Evolutionary conservation across 139 green algal genomes (phyloP).

Genomic region (Tetraselmis chui): DNA sequence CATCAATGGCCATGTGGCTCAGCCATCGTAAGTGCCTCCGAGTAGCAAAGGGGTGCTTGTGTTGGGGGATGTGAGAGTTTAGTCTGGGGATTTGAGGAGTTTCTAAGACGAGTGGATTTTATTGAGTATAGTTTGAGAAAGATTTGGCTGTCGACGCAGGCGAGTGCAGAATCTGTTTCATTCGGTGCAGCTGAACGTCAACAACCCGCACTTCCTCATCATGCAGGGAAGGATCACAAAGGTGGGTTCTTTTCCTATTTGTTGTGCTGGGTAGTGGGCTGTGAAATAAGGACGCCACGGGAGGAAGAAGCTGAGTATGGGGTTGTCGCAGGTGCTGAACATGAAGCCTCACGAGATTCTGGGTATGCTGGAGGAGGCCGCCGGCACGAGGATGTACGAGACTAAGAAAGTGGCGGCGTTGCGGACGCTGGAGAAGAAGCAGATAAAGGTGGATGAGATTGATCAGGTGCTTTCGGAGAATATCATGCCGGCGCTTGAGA

Average conservation of each 20-base stretch:
- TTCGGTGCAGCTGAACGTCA: constrained; percentile 98
- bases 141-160: too few species aligned
- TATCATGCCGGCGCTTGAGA: constrained; percentile 81
- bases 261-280: constrained; percentile 28
- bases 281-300: background rate
- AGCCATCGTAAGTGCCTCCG: constrained; percentile 57
- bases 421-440: constrained; percentile 92
- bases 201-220: constrained; percentile 99
- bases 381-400: constrained; percentile 97
- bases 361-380: constrained; percentile 93
- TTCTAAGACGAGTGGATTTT: too few species aligned
- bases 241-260: constrained; percentile 34
- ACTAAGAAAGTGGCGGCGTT: constrained; percentile 74
- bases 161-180: constrained; percentile 97
- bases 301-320: background rate
- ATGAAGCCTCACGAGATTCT: constrained; percentile 98
- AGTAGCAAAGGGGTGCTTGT: too few species aligned
- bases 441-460: constrained; percentile 92
- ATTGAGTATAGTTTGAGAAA: too few species aligned
- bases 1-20: constrained; percentile 90
- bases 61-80: too few species aligned
- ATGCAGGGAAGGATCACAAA: constrained; percentile 99
- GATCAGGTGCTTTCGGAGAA: constrained; percentile 84
- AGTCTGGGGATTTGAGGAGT: too few species aligned
- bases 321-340: constrained; percentile 83